Percentiles rank a stretch among this genome's conserved stretches.
Evolutionary conservation across 1,139 yeast genomes (phyloP).

Genomic region (Wickerhamomyces sp.): DNA sequence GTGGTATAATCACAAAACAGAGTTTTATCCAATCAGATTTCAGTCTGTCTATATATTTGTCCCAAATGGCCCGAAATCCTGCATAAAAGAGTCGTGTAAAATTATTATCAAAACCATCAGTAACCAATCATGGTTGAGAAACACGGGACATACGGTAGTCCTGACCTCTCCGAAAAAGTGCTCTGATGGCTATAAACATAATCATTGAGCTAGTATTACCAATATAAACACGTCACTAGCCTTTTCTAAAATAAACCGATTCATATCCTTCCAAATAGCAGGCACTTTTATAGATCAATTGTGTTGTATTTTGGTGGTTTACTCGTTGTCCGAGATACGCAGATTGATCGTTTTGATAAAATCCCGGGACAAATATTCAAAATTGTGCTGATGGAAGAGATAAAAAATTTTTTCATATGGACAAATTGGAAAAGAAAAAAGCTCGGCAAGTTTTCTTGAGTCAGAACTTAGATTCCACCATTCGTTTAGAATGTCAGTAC

Average conservation of each 20-base stretch:
- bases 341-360: not conserved
- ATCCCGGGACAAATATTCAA: not conserved
- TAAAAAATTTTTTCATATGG: not conserved
- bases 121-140: constrained; percentile 10
- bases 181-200: too few species aligned
- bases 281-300: too few species aligned
- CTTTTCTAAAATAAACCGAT: too few species aligned
- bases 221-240: too few species aligned
- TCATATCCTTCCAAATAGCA: too few species aligned
- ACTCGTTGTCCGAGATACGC: not conserved
- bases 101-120: constrained; percentile 22
- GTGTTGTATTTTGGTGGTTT: not conserved
- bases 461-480: too few species aligned
- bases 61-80: constrained; percentile 6
- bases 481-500: too few species aligned
- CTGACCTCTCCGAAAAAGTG: too few species aligned
- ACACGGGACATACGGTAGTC: constrained; percentile 10
- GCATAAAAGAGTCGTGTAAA: not conserved
- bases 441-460: not conserved
- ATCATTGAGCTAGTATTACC: too few species aligned
- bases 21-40: not conserved
- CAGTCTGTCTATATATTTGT: constrained; percentile 2
- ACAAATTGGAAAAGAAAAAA: not conserved
- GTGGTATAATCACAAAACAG: not conserved
- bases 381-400: constrained; percentile 3